Conservation (phyloP, 2,329 filamentous ascomycete genomes). For the Botrytis deweyae region DNA sequence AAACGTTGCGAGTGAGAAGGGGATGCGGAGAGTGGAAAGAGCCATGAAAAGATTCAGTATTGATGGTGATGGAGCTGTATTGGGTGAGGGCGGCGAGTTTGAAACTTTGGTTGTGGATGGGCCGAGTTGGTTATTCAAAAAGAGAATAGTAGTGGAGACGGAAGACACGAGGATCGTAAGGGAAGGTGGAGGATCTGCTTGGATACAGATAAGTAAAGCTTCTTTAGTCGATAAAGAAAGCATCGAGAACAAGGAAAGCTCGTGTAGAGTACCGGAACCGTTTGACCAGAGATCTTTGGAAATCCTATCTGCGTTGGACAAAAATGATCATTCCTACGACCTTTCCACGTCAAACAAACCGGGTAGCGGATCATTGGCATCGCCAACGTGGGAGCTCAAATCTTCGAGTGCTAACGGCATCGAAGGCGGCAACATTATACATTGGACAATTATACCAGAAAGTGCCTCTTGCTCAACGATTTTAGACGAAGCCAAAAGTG, state of each 20-base stretch:
- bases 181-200: constrained; percentile 77
- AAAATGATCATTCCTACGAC: not conserved
- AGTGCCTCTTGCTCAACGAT: constrained; percentile 39
- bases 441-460: constrained; percentile 29
- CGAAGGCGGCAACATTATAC: constrained; percentile 14
- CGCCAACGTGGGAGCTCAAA: constrained; percentile 8
- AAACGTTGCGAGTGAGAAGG: constrained; percentile 63
- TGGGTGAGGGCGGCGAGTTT: constrained; percentile 95
- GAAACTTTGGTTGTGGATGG: constrained; percentile 89
- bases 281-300: constrained; percentile 62
- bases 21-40: constrained; percentile 49
- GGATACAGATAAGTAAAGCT: constrained; percentile 59
- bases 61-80: constrained; percentile 63
- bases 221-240: constrained; percentile 48
- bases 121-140: constrained; percentile 69
- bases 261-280: constrained; percentile 59
- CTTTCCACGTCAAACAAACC: not conserved
- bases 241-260: constrained; percentile 41
- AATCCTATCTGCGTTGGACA: constrained; percentile 26
- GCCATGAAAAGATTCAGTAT: constrained; percentile 67
- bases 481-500: constrained; percentile 48
- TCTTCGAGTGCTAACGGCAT: not conserved
- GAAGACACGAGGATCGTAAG: constrained; percentile 52
- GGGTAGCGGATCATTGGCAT: not conserved
- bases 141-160: constrained; percentile 62